Evolutionary conservation across 768 basidiomycete genomes (phyloP).

Genomic region (Podaxis pistillaris): DNA sequence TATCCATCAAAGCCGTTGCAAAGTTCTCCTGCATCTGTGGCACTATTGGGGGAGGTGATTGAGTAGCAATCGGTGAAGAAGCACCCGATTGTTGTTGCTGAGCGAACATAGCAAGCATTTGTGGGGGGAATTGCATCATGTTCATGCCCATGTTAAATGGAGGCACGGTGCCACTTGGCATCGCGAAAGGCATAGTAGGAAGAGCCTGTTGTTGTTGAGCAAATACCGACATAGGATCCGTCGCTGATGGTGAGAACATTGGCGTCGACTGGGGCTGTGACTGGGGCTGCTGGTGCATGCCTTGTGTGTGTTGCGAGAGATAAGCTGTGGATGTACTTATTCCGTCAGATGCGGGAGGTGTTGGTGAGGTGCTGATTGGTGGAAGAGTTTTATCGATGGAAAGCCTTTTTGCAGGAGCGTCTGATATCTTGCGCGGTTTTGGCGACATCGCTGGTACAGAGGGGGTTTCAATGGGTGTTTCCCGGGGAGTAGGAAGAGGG

Average conservation of each 20-base stretch:
- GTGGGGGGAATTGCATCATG: slow-evolving; percentile 9
- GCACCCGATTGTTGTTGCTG: slow-evolving; percentile 10
- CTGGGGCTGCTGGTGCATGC: background rate
- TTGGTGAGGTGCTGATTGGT: background rate
- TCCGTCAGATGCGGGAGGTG: background rate
- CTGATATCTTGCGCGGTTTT: background rate
- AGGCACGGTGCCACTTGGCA: slow-evolving; percentile 1
- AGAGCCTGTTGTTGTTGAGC: slow-evolving; percentile 8
- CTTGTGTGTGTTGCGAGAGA: background rate
- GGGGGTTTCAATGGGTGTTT: slow-evolving; percentile 43
- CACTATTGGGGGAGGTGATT: slow-evolving; percentile 3
- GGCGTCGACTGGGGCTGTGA: slow-evolving; percentile 2
- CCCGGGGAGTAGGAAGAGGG: slow-evolving; percentile 60
- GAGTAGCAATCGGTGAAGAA: background rate
- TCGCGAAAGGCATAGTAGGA: slow-evolving; percentile 1
- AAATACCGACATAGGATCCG: slow-evolving; percentile 6
- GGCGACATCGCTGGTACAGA: background rate
- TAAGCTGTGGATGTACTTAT: background rate
- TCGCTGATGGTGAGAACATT: background rate
- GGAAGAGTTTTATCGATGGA: background rate
- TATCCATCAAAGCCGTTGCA: slow-evolving; percentile 7
- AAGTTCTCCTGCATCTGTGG: slow-evolving; percentile 13
- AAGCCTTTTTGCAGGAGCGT: background rate
- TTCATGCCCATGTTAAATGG: slow-evolving; percentile 14
- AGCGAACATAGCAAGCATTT: slow-evolving; percentile 12